These are phyloP conservation scores for Mortierella sp. DNA, from an alignment of 371 early-diverging fungal genomes.

Conservation along the genomic window DNA sequence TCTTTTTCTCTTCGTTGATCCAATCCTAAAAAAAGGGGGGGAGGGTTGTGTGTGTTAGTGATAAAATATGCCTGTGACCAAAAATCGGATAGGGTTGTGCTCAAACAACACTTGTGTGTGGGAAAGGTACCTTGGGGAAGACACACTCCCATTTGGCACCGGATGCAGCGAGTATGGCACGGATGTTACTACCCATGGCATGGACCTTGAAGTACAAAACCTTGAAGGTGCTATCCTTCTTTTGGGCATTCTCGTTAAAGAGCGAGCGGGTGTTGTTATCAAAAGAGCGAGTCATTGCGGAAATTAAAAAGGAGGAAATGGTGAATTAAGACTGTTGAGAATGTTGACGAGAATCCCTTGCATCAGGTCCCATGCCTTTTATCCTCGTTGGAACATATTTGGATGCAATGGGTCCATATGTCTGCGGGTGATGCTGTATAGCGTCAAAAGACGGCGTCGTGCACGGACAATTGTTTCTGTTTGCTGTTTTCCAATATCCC, in stretches of 20 bases:
- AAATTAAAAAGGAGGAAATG: background rate
- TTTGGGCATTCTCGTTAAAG: conserved; percentile 17
- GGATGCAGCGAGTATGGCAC: conserved; percentile 43
- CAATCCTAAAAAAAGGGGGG: conserved; percentile 25
- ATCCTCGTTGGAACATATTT: background rate
- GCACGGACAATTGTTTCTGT: conserved; percentile 69
- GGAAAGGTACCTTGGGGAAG: conserved; percentile 27
- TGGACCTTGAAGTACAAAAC: conserved; percentile 41
- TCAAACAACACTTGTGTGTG: background rate
- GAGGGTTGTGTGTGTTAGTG: background rate
- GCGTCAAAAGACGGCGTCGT: conserved; percentile 51
- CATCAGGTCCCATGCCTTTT: background rate
- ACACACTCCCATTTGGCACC: conserved; percentile 34
- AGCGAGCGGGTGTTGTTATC: conserved; percentile 24
- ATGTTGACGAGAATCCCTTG: too few species aligned
- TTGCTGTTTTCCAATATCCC: conserved; percentile 63
- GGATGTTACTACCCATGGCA: conserved; percentile 19
- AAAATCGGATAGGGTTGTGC: background rate
- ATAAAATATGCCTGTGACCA: background rate
- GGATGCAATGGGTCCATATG: conserved; percentile 56
- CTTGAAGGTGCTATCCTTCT: conserved; percentile 40
- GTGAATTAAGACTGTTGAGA: too few species aligned
- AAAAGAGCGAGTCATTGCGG: conserved; percentile 24
- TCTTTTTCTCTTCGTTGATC: conserved; percentile 31
- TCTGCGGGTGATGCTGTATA: conserved; percentile 80